Percentiles rank a stretch among this genome's conserved stretches.
Conservation (phyloP, 352 stramenopile genomes). For the Phytopythium ostracodes region DNA sequence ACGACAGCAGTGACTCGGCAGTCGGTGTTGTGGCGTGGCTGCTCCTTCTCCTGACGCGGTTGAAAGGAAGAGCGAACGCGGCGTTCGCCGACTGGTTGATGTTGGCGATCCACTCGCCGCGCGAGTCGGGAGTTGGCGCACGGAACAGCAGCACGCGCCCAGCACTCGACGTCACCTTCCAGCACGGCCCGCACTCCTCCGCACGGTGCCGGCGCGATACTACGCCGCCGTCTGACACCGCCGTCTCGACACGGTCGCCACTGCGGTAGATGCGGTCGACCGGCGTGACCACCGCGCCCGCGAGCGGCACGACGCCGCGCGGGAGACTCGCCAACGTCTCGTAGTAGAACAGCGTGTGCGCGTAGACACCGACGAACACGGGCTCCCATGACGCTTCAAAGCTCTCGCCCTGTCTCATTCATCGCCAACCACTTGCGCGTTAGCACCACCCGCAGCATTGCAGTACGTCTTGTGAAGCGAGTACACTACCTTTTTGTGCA, state of each 20-base stretch:
- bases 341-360: conserved; percentile 64
- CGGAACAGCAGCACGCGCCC: conserved; percentile 64
- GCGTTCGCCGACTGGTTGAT: conserved; percentile 33
- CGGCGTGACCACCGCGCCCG: conserved; percentile 37
- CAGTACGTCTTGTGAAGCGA: not conserved
- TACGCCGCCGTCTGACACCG: not conserved
- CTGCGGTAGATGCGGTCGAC: conserved; percentile 61
- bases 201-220: conserved; percentile 3
- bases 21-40: conserved; percentile 12
- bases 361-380: conserved; percentile 58
- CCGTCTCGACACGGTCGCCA: conserved; percentile 14
- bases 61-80: conserved; percentile 2
- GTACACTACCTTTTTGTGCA: conserved; percentile 45
- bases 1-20: conserved; percentile 16
- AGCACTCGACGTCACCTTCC: conserved; percentile 57
- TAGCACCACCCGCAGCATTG: not conserved
- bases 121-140: conserved; percentile 38
- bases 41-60: not conserved
- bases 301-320: conserved; percentile 46
- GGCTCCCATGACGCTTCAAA: conserved; percentile 64
- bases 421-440: not conserved
- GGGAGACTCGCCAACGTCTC: conserved; percentile 45
- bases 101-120: conserved; percentile 48
- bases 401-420: conserved; percentile 28
- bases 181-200: conserved; percentile 68